Evolutionary conservation across 169 alveolate species (phyloP), one percentile per base, ranked within the genome.

Genomic region (Neospora caninum): DNA sequence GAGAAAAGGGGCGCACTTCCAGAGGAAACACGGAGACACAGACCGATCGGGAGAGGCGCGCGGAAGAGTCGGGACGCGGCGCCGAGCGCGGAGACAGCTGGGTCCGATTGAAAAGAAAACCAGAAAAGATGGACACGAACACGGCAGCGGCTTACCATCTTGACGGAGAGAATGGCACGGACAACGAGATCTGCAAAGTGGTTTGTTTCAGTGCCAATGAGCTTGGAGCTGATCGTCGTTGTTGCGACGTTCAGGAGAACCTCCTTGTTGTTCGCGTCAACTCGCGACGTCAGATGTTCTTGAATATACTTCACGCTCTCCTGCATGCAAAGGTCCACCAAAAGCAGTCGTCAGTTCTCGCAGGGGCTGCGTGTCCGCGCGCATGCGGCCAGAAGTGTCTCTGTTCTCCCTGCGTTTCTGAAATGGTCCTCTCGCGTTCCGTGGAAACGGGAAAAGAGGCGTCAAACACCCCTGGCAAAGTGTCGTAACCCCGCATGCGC

Each of bases 161-260:
- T 98, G 39, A 99, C 99, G 13, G 98, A 96, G 94, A 96, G 96
- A 91, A 99, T 98, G 64, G 99, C 99, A 53, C 98, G 97, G 31
- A 99, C 99, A 22, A 98, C 99, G 94, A 99, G 96, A n/a, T 97
- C 97, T 34, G 99, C 98, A 96, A 98, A 99, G 97, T 97, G 97
- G 42, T 42, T 83, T 31, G 53, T 27, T 31, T 94, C 96, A 41
- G 98, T 97, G 58, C 99, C 99, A 67, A 99, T 97, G 93, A 98
- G 95, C 97, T 99, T 99, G 9, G 99, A 98, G 80, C 99, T 96
- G 96, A 99, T 96, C 10, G 99, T 98, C 27, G 99, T 99, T 95
- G 97, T 98, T 41, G 99, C 99, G 92, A 98, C 98, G 96, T 97
- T 95, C 80, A 98, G 96, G 31, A 97, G 97, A 88, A 97, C 96